Evolutionary conservation across 306 rosid genomes (phyloP), one percentile per base, ranked within the genome.

Genomic region (Medicago arabica): DNA sequence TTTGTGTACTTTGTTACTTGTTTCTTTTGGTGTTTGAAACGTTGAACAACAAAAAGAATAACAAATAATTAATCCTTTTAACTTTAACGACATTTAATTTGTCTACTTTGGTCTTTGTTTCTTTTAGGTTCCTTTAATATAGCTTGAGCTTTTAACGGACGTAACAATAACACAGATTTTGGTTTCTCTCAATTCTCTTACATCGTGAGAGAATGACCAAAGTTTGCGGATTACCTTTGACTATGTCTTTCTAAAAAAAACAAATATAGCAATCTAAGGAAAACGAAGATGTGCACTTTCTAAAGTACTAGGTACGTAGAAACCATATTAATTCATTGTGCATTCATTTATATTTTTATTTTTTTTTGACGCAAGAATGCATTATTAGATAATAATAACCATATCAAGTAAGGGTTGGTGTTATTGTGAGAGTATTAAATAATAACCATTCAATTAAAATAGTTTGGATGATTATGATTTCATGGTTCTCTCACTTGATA

Each of bases 141-240:
- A 47, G 70, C 55, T 40, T 71, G 79, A 80, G 82, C 16, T 59
- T 68, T 84, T 70, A 58, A 49, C n/a, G 76, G 72, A 65, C 53
- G 0, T 61, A 64, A 83, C 66, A 67, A 49, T 73, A 65, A 84
- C 61, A 67, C 9, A 40, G 13, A 53, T 69, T 54, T 1, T 67
- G 17, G 23, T 69, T 11, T 38, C 47, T 62, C 39, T 72, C 68
- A 64, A 64, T 41, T 73, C 70, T 43, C 51, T 50, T 67, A 25
- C 13, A 2, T 6, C 1, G 4, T 39, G 17, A 72, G 69, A 85
- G 80, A 79, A 71, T 77, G 46, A 19, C 86, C 86, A 68, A 55
- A 67, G 7, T 76, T 80, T 69, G 16, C 86, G 86, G 82, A 31
- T 19, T 43, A 44, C 49, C 82, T 61, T 31, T 85, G 69, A 82